Base-by-base conservation (phyloP, 768 basidiomycete genomes). In the Russula abietina region DNA sequence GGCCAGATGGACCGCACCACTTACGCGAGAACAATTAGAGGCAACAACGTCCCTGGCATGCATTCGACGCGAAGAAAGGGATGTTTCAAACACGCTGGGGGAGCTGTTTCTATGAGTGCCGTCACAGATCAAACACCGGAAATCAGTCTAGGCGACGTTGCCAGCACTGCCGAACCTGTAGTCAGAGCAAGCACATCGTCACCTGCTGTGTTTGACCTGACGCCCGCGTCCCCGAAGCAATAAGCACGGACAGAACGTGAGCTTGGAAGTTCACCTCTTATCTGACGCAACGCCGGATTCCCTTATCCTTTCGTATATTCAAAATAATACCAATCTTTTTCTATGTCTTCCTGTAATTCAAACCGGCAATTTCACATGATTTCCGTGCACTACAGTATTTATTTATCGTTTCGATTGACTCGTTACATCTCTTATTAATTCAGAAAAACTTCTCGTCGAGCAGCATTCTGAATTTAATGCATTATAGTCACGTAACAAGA, bases 101-200 rank as follows among this genome's bases (percentile, higher is more conserved):
- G 65, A 17, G 52, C 57, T 39, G 65, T 58, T 12, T 66, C 65
- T 24, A 66, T 66, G 65, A 66, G 61, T 52, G 61, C 62, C 16
- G 62, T 58, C 46, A 59, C 45, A 38, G 57, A 59, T 28, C 53
- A 57, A 58, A 43, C 36, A 2, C 39, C n/a, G 24, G 62, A 55
- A 55, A 58, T 33, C 8, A n/a, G 36, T 8, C 12, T 24, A 22
- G 52, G 53, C 19, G 24, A 48, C 28, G 43, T 36, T 11, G 62
- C 28, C 33, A 38, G 48, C 41, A 19, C 41, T 28, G 43, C 32
- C 9, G 61, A 58, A 28, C 51, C 57, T n/a, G 56, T 41, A 36
- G 46, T 66, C 62, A 57, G 65, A 26, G 52, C 61, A 54, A 66
- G 65, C 62, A 58, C 65, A 28, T 66, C 65, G 26, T 66, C 65